These are phyloP conservation scores for Aspergillus transmontanensis DNA, from an alignment of 2,329 filamentous ascomycete species.

Conservation along the genomic window DNA sequence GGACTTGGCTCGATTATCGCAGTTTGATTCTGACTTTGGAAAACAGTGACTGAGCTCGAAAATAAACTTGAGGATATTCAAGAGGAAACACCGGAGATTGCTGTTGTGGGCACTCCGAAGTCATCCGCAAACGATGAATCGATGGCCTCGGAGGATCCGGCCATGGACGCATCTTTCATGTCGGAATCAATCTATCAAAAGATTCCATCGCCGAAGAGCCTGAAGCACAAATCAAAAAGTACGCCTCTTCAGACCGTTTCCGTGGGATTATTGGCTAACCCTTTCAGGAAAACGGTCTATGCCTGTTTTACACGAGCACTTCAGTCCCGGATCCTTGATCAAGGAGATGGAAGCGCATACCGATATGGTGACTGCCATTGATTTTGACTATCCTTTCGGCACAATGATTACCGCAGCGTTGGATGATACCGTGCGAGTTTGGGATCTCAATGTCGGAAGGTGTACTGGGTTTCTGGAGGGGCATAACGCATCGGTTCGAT, in stretches of 20 bases:
- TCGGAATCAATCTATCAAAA: slow-evolving; percentile 97
- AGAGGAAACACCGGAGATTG: slow-evolving; percentile 48
- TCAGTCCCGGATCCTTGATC: slow-evolving; percentile 85
- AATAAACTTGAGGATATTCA: slow-evolving; percentile 65
- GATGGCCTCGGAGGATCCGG: slow-evolving; percentile 57
- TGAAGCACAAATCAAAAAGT: slow-evolving; percentile 51
- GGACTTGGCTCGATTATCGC: background rate
- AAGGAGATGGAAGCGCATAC: slow-evolving; percentile 85
- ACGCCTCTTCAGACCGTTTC: slow-evolving; percentile 14
- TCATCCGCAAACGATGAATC: slow-evolving; percentile 47
- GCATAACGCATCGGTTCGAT: slow-evolving; percentile 89
- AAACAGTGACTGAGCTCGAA: slow-evolving; percentile 58
- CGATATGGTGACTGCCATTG: slow-evolving; percentile 84
- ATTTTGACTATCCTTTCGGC: slow-evolving; percentile 97
- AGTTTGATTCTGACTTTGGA: slow-evolving; percentile 9
- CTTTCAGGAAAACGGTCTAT: slow-evolving; percentile 69
- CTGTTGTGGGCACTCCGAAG: slow-evolving; percentile 36
- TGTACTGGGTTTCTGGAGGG: slow-evolving; percentile 92
- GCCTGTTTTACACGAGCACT: slow-evolving; percentile 93
- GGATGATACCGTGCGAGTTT: slow-evolving; percentile 92
- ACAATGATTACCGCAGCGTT: slow-evolving; percentile 89
- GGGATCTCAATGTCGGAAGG: slow-evolving; percentile 91
- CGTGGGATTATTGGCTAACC: slow-evolving; percentile 30
- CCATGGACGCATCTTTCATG: slow-evolving; percentile 74
- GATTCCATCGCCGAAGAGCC: slow-evolving; percentile 65